phyloP scores from a whole-genome alignment of 352 stramenopile species.

The Globisporangium orthogonon region DNA sequence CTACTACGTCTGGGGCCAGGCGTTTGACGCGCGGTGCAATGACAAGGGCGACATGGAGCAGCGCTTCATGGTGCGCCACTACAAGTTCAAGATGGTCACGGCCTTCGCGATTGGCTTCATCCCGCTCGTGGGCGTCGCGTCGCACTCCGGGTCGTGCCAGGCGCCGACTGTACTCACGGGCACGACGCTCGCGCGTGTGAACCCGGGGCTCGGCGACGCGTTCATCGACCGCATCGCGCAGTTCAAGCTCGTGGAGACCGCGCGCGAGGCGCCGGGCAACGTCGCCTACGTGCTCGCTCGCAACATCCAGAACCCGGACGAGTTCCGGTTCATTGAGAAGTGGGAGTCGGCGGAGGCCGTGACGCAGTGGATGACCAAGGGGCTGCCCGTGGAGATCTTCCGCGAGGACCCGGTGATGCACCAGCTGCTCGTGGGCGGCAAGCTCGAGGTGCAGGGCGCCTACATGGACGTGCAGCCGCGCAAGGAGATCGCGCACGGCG shows the following conservation, averaged over 20 bases:
- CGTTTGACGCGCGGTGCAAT: conserved; percentile 7
- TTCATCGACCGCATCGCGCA: conserved; percentile 12
- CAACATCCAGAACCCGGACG: conserved; percentile 12
- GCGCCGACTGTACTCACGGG: conserved; percentile 10
- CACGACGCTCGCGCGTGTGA: conserved; percentile 9
- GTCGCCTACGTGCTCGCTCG: conserved; percentile 9
- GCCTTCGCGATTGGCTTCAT: conserved; percentile 9
- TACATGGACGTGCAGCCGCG: conserved; percentile 10
- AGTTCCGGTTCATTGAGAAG: conserved; percentile 14
- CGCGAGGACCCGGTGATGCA: conserved; percentile 7
- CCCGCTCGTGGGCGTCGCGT: conserved; percentile 8
- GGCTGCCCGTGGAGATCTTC: conserved; percentile 7
- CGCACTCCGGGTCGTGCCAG: conserved; percentile 7
- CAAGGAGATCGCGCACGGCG: conserved; percentile 5
- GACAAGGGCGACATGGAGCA: conserved; percentile 7
- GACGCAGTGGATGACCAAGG: conserved; percentile 8
- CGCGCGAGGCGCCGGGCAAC: conserved; percentile 3
- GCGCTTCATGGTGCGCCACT: conserved; percentile 4
- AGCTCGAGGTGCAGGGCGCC: conserved; percentile 9
- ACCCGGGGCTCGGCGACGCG: conserved; percentile 9
- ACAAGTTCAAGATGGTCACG: conserved; percentile 2
- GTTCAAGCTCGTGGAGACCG: conserved; percentile 12
- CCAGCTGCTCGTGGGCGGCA: conserved; percentile 8
- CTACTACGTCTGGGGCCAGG: conserved; percentile 12
- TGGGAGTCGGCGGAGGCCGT: conserved; percentile 8